Conservation (phyloP, 2,329 filamentous ascomycete species). For the Epichloe brachyelytri region DNA sequence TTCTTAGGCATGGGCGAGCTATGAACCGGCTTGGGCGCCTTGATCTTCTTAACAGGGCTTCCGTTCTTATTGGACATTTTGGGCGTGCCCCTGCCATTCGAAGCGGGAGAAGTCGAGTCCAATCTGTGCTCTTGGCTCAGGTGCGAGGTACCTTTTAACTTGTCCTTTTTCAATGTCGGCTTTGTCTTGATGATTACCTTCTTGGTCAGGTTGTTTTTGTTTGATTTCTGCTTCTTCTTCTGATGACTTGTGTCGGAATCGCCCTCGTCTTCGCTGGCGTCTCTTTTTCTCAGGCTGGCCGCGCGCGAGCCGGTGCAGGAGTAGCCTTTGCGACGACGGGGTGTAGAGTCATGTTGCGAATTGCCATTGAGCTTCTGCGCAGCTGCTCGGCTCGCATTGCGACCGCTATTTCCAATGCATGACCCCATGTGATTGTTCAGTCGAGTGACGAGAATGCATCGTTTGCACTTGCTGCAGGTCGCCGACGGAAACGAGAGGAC, state of each 20-base stretch:
- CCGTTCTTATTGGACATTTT: slow-evolving; percentile 23
- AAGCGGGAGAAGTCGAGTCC: slow-evolving; percentile 15
- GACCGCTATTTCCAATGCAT: slow-evolving; percentile 52
- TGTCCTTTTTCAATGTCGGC: slow-evolving; percentile 38
- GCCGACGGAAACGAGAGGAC: slow-evolving; percentile 52
- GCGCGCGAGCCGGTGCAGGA: slow-evolving; percentile 40
- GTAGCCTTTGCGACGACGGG: slow-evolving; percentile 51
- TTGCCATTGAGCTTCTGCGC: slow-evolving; percentile 49
- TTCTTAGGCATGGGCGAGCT: slow-evolving; percentile 37
- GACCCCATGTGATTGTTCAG: slow-evolving; percentile 58
- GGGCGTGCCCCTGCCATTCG: slow-evolving; percentile 12
- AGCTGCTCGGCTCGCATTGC: slow-evolving; percentile 48
- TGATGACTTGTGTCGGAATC: slow-evolving; percentile 38
- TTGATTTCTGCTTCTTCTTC: slow-evolving; percentile 45
- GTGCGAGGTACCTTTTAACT: slow-evolving; percentile 36
- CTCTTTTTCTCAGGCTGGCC: slow-evolving; percentile 43
- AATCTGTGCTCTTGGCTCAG: slow-evolving; percentile 36
- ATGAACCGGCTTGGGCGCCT: slow-evolving; percentile 33
- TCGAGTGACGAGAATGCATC: slow-evolving; percentile 50
- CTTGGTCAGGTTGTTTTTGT: slow-evolving; percentile 26
- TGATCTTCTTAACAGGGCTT: slow-evolving; percentile 30
- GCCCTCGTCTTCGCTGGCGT: slow-evolving; percentile 42
- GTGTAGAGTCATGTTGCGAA: slow-evolving; percentile 42
- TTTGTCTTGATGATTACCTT: slow-evolving; percentile 45
- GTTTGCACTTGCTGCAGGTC: slow-evolving; percentile 55